These are phyloP conservation scores for Hirschioporus abietinus DNA, from an alignment of 768 basidiomycete species.

Conservation along the genomic window DNA sequence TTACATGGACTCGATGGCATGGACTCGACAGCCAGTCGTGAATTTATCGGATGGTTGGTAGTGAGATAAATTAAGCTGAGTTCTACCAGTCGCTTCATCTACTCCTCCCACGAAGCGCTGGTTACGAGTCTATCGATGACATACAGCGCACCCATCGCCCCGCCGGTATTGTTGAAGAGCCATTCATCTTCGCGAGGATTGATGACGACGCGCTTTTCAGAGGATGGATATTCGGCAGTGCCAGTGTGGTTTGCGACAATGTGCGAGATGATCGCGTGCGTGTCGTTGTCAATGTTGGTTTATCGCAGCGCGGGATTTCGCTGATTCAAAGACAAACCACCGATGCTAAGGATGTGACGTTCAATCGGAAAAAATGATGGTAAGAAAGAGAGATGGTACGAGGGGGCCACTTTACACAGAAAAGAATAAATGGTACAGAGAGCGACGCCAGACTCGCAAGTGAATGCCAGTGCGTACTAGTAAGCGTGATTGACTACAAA, in stretches of 20 bases:
- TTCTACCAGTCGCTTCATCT: too few relatives aligned
- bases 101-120: too few relatives aligned
- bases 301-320: slow-evolving; percentile 63
- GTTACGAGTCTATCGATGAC: too few relatives aligned
- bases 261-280: slow-evolving; percentile 69
- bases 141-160: slow-evolving; percentile 98
- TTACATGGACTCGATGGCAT: too few relatives aligned
- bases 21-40: too few relatives aligned
- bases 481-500: too few relatives aligned
- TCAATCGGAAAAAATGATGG: neutral
- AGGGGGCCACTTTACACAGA: neutral
- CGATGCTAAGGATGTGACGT: slow-evolving; percentile 37
- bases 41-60: too few relatives aligned
- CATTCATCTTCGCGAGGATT: slow-evolving; percentile 67
- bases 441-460: too few relatives aligned
- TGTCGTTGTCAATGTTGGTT: slow-evolving; percentile 57
- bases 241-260: slow-evolving; percentile 83
- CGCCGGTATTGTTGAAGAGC: slow-evolving; percentile 97
- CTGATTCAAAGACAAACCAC: slow-evolving; percentile 85
- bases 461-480: too few relatives aligned
- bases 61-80: too few relatives aligned
- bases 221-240: slow-evolving; percentile 56
- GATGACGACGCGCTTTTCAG: slow-evolving; percentile 48
- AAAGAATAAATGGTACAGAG: neutral
- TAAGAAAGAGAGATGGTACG: neutral